These are phyloP conservation scores for Penicillium chermesinum DNA, from an alignment of 495 filamentous ascomycete species.

Conservation along the genomic window DNA sequence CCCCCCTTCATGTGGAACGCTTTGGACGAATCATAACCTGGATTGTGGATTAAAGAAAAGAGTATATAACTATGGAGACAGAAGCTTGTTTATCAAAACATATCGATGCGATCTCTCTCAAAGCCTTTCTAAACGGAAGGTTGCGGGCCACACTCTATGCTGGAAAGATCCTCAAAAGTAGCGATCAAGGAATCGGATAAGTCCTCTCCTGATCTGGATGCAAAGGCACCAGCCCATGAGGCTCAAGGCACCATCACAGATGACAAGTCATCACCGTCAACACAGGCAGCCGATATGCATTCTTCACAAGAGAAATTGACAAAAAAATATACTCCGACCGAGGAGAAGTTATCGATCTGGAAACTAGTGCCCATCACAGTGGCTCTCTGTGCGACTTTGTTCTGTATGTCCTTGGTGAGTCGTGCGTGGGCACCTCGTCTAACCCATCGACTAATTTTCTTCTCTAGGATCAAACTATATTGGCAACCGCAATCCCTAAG, in stretches of 20 bases:
- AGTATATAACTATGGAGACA: no score
- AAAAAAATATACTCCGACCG: background rate
- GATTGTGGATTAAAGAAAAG: no score
- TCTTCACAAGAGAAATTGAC: no score
- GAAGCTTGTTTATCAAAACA: no score
- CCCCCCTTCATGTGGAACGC: background rate
- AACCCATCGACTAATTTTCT: background rate
- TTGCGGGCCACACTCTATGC: no score
- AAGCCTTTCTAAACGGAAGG: no score
- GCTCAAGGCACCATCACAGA: background rate
- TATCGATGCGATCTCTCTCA: no score
- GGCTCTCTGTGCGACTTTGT: background rate
- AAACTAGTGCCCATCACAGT: background rate
- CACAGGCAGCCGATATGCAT: background rate
- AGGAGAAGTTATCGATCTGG: background rate
- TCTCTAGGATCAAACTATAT: conserved; percentile 1
- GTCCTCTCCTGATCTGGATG: background rate
- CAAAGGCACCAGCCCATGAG: background rate
- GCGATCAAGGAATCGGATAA: background rate
- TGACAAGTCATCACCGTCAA: background rate
- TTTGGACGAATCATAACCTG: no score
- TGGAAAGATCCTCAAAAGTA: no score
- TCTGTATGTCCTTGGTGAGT: conserved; percentile 1
- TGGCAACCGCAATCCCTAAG: conserved; percentile 9
- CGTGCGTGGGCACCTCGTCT: background rate